phyloP scores from a whole-genome alignment of 2,329 filamentous ascomycete species.

The Aspergillus tamarii region DNA sequence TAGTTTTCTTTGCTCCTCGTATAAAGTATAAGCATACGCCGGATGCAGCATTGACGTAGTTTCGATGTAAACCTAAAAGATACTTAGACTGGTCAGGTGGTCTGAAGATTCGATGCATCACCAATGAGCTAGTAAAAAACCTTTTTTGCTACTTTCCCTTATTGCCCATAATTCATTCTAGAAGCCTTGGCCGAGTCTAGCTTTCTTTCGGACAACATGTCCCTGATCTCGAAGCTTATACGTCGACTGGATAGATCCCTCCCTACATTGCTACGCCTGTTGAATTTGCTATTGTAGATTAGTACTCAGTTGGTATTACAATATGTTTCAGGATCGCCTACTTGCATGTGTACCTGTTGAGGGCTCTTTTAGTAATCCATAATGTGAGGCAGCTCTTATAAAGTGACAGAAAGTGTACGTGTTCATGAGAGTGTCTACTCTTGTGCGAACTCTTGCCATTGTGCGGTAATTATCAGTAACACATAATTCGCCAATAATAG shows the following conservation, averaged over 20 bases:
- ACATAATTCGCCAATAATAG: not conserved
- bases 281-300: not conserved
- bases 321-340: not conserved
- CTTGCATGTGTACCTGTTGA: not conserved
- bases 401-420: not conserved
- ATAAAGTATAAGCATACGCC: not conserved
- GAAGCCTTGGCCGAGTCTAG: not conserved
- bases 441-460: not conserved
- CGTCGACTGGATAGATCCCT: not conserved
- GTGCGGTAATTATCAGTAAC: not conserved
- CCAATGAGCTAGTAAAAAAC: not conserved
- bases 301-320: not conserved
- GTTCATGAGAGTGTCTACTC: not conserved
- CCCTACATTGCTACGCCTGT: not conserved
- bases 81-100: not conserved
- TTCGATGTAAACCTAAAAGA: not conserved
- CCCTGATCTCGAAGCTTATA: not conserved
- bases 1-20: not conserved
- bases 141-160: not conserved
- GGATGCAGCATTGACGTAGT: not conserved
- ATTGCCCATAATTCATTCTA: not conserved
- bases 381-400: not conserved
- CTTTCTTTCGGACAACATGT: not conserved
- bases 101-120: not conserved
- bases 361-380: not conserved